A percentile compares a stretch with the other conserved stretches of the same genome.
Evolutionary conservation across 2,329 filamentous ascomycete species (phyloP).

Genomic region (Clonostachys chloroleuca): DNA sequence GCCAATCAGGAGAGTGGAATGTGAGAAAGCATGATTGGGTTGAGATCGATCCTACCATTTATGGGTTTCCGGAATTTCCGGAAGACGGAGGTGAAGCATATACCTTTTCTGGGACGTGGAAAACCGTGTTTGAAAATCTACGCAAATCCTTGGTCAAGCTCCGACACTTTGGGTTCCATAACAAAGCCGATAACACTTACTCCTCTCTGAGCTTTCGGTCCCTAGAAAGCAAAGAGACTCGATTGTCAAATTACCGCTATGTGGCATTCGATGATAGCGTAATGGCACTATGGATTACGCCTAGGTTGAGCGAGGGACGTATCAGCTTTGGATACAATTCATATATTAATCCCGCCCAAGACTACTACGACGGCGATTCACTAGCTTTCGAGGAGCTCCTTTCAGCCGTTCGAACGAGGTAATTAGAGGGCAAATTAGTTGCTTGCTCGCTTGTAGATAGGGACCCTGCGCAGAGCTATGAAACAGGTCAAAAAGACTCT

Average conservation of each 20-base stretch:
- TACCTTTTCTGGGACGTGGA: conserved; percentile 9
- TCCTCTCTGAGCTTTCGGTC: neutral
- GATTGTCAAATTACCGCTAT: neutral
- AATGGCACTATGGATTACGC: neutral
- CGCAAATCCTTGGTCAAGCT: conserved; percentile 5
- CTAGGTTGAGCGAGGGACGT: neutral
- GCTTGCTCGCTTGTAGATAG: too few species aligned
- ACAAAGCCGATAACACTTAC: conserved; percentile 3
- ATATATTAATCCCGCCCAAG: neutral
- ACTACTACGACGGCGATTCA: neutral
- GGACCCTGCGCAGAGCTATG: too few species aligned
- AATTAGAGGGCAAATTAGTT: too few species aligned
- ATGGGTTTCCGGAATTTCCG: neutral
- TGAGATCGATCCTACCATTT: neutral
- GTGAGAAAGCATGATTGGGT: conserved; percentile 7
- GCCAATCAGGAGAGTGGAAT: neutral
- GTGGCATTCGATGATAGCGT: neutral
- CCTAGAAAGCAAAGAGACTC: neutral
- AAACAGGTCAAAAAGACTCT: too few species aligned
- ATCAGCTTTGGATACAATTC: neutral
- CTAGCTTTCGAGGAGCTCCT: neutral
- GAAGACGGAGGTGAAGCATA: neutral
- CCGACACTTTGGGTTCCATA: too few species aligned
- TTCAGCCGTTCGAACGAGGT: neutral
- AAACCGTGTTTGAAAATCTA: conserved; percentile 11